Conservation (phyloP, 768 basidiomycete genomes). For the Floccularia luteovirens region DNA sequence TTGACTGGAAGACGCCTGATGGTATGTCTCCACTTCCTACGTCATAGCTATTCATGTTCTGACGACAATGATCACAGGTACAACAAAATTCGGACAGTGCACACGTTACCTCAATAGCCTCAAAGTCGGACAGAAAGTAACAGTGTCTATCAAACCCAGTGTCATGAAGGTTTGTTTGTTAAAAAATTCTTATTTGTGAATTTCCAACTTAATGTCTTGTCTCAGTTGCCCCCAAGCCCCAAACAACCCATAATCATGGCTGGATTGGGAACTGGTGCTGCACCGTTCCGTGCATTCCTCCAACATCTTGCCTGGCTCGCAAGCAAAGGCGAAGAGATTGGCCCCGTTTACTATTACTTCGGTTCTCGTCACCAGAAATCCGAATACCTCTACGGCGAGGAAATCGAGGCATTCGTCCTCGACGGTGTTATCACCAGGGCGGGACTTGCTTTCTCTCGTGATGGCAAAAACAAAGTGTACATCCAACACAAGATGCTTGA, state of each 20-base stretch:
- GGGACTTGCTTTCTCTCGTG: conserved; percentile 95
- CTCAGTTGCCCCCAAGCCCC: conserved; percentile 73
- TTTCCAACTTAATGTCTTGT: conserved; percentile 6
- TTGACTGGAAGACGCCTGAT: conserved; percentile 84
- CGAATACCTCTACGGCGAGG: conserved; percentile 96
- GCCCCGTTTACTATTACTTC: conserved; percentile 97
- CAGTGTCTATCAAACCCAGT: conserved; percentile 96
- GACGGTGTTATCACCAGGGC: conserved; percentile 82
- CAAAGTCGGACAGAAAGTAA: conserved; percentile 84
- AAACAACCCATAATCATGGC: conserved; percentile 96
- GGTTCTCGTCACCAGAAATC: conserved; percentile 93
- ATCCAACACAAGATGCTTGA: conserved; percentile 98
- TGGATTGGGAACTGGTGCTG: conserved; percentile 95
- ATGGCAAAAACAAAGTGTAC: conserved; percentile 89
- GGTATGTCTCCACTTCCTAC: conserved; percentile 40
- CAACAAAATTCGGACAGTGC: conserved; percentile 85
- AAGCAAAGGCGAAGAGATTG: conserved; percentile 70
- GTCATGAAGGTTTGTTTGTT: conserved; percentile 85
- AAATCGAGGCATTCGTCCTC: conserved; percentile 89
- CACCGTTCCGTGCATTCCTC: conserved; percentile 98
- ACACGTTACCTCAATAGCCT: conserved; percentile 89
- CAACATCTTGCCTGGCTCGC: conserved; percentile 88
- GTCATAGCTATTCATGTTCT: not conserved
- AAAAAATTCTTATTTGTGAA: not conserved
- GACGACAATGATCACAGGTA: conserved; percentile 35